phyloP scores from a whole-genome alignment of 306 rosid genomes.

The Ormosia semicastrata region DNA sequence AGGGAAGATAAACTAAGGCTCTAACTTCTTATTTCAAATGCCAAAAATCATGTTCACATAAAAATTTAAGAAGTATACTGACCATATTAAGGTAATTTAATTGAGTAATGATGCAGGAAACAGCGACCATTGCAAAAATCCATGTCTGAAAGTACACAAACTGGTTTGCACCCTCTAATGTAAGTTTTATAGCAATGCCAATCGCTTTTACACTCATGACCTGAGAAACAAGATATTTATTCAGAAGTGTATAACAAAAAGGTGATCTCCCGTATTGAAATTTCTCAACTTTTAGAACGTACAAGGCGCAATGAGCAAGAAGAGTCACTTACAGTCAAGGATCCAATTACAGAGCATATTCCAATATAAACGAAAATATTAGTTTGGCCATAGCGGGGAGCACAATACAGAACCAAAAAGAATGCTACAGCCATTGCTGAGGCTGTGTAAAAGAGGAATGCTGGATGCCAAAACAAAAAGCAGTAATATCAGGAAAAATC shows the following conservation, averaged over 20 bases:
- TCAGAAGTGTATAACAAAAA: conserved; percentile 21
- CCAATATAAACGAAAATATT: conserved; percentile 70
- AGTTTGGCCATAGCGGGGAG: conserved; percentile 82
- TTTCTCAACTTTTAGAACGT: not conserved
- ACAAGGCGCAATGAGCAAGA: not conserved
- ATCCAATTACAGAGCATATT: conserved; percentile 81
- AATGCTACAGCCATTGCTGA: conserved; percentile 57
- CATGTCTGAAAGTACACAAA: conserved; percentile 65
- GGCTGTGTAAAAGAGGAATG: conserved; percentile 77
- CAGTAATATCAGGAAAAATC: conserved; percentile 19
- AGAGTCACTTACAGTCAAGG: conserved; percentile 66
- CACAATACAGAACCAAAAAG: conserved; percentile 62
- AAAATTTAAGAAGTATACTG: conserved; percentile 14
- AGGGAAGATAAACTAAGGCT: conserved; percentile 12
- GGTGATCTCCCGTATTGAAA: not conserved
- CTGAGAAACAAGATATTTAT: conserved; percentile 41
- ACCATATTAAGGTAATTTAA: conserved; percentile 89
- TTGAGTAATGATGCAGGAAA: conserved; percentile 71
- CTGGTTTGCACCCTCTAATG: conserved; percentile 77
- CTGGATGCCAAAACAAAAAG: conserved; percentile 44
- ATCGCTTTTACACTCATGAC: conserved; percentile 90
- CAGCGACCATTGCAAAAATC: conserved; percentile 72
- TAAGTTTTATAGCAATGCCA: conserved; percentile 82
- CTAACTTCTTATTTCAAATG: not conserved
- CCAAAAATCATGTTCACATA: not conserved